Percentiles rank a stretch among this genome's conserved stretches.
Evolutionary conservation across 1,139 yeast species (phyloP).

Genomic region (Diutina ranongensis): DNA sequence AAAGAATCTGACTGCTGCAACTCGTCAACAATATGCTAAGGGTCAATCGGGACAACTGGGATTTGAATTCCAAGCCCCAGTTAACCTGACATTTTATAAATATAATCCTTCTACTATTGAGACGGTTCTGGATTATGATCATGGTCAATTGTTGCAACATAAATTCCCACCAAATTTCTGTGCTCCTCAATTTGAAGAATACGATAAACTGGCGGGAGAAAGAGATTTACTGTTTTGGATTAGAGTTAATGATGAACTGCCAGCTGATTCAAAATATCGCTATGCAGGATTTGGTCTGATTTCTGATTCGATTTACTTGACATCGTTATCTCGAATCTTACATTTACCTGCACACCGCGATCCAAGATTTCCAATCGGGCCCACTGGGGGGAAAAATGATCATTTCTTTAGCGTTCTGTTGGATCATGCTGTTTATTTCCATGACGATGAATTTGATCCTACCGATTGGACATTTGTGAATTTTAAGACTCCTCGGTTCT

Average conservation of each 20-base stretch:
- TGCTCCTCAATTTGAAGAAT: conserved; percentile 11
- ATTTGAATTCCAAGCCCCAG: conserved; percentile 4
- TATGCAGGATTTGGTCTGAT: conserved; percentile 53
- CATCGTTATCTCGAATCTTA: conserved; percentile 25
- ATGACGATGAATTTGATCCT: conserved; percentile 39
- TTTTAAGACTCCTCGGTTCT: conserved; percentile 38
- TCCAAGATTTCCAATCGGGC: conserved; percentile 13
- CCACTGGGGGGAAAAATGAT: conserved; percentile 4
- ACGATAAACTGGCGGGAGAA: conserved; percentile 20
- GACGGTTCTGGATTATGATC: neutral
- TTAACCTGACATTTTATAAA: neutral
- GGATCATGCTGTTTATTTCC: conserved; percentile 63
- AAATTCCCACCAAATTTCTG: conserved; percentile 5
- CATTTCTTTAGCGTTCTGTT: conserved; percentile 41
- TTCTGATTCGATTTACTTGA: conserved; percentile 48
- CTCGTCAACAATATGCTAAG: conserved; percentile 7
- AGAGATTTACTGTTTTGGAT: conserved; percentile 33
- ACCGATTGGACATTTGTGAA: conserved; percentile 47
- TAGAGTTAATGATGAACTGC: conserved; percentile 22
- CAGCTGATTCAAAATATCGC: conserved; percentile 24
- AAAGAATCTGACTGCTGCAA: conserved; percentile 19
- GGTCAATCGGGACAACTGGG: neutral
- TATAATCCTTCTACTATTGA: neutral
- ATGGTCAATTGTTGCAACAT: neutral
- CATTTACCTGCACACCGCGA: conserved; percentile 14